Conservation (phyloP, 176 grass and related monocot species). For the Tillandsia fasciculata region DNA sequence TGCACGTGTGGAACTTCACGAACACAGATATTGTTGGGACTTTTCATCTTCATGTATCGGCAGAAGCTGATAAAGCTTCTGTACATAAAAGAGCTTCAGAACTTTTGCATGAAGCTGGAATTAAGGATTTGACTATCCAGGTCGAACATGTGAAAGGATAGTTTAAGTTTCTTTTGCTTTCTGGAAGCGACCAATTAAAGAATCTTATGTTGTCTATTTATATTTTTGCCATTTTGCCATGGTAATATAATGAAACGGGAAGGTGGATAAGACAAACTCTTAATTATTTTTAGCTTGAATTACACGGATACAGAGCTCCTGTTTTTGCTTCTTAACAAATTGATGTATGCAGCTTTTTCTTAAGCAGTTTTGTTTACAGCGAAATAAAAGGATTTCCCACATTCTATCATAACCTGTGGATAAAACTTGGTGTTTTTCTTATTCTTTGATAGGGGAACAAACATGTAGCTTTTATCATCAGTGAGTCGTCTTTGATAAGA, state of each 20-base stretch:
- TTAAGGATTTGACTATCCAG: conserved; percentile 81
- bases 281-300: neutral
- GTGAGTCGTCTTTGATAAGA: neutral
- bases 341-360: neutral
- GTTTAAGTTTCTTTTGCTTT: neutral
- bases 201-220: neutral
- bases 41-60: conserved; percentile 53
- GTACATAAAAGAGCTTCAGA: conserved; percentile 39
- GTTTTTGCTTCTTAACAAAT: neutral
- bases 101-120: conserved; percentile 61
- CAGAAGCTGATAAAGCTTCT: conserved; percentile 47
- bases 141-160: conserved; percentile 53
- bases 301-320: neutral
- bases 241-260: neutral
- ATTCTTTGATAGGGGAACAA: neutral
- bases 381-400: neutral
- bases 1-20: conserved; percentile 95
- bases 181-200: neutral
- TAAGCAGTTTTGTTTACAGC: neutral
- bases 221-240: neutral
- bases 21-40: conserved; percentile 86
- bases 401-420: neutral
- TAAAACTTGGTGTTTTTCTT: neutral
- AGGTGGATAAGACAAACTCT: neutral
- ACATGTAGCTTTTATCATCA: neutral